Percentiles rank a stretch among this genome's conserved stretches.
Evolutionary conservation across 164 flowering plant species (phyloP).

Genomic region (Magnolia sinica): DNA sequence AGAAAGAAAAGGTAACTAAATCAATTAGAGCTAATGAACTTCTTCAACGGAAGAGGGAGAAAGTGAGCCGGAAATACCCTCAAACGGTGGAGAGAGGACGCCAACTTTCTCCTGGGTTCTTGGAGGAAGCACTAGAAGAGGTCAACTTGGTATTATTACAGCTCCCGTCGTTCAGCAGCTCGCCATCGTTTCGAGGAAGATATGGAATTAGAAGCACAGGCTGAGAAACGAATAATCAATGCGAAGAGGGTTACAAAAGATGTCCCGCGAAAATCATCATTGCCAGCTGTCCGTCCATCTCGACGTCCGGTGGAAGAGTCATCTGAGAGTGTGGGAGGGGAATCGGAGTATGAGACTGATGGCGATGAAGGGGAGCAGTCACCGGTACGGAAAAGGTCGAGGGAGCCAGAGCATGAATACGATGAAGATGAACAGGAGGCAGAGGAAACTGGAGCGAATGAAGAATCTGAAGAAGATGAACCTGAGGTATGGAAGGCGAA

Average conservation of each 20-base stretch:
- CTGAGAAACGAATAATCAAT: conserved; percentile 86
- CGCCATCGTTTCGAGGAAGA: conserved; percentile 82
- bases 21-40: conserved; percentile 77
- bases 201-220: conserved; percentile 79
- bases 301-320: conserved; percentile 55
- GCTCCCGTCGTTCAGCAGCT: conserved; percentile 52
- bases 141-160: conserved; percentile 63
- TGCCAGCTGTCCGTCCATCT: conserved; percentile 47
- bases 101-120: conserved; percentile 96
- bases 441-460: conserved; percentile 36
- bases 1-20: conserved; percentile 93
- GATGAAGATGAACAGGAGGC: conserved; percentile 30
- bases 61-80: conserved; percentile 75
- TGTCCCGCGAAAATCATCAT: conserved; percentile 53
- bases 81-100: conserved; percentile 67
- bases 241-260: conserved; percentile 85
- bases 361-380: conserved; percentile 72
- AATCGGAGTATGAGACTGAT: conserved; percentile 92
- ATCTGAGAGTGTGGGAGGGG: conserved; percentile 90
- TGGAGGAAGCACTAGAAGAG: conserved; percentile 96
- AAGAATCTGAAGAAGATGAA: conserved; percentile 53
- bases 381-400: conserved; percentile 46
- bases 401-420: conserved; percentile 58
- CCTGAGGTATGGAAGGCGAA: conserved; percentile 55
- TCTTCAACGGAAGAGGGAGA: conserved; percentile 78